Conservation (phyloP, 805 yeast species). For the Saccharomycopsis sp. region DNA sequence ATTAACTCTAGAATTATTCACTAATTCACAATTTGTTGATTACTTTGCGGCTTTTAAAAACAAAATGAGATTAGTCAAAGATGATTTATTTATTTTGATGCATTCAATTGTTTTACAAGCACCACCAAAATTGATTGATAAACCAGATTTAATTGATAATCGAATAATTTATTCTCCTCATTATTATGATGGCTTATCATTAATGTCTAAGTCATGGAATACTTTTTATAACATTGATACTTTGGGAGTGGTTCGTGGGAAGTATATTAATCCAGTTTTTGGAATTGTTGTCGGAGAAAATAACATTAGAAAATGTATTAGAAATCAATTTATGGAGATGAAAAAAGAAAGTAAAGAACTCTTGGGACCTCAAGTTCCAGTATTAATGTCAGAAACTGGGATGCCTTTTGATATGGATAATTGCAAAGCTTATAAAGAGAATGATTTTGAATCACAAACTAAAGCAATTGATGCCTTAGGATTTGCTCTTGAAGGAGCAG, state of each 20-base stretch:
- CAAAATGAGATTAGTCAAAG: conserved; percentile 34
- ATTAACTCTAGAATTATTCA: conserved; percentile 45
- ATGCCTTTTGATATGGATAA: conserved; percentile 95
- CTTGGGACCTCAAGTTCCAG: conserved; percentile 58
- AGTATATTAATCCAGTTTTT: conserved; percentile 60
- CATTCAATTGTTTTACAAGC: conserved; percentile 75
- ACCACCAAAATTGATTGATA: conserved; percentile 56
- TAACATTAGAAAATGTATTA: conserved; percentile 63
- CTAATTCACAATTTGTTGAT: conserved; percentile 54
- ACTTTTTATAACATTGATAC: conserved; percentile 77
- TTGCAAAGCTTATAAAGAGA: conserved; percentile 55
- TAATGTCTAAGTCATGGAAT: conserved; percentile 90
- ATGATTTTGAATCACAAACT: conserved; percentile 65
- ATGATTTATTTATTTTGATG: conserved; percentile 45
- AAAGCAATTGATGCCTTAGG: conserved; percentile 76
- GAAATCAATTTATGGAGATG: conserved; percentile 58
- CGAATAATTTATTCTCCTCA: conserved; percentile 76
- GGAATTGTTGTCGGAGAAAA: conserved; percentile 76
- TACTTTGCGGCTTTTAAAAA: conserved; percentile 43
- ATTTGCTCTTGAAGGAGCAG: conserved; percentile 66
- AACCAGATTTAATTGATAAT: conserved; percentile 42
- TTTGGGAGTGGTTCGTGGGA: conserved; percentile 72
- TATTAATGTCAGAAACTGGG: conserved; percentile 88
- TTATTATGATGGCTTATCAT: conserved; percentile 89
- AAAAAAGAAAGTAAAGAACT: conserved; percentile 48